Base-by-base conservation (phyloP, 176 grass and related monocot genomes). In the Bothriochloa decipiens region DNA sequence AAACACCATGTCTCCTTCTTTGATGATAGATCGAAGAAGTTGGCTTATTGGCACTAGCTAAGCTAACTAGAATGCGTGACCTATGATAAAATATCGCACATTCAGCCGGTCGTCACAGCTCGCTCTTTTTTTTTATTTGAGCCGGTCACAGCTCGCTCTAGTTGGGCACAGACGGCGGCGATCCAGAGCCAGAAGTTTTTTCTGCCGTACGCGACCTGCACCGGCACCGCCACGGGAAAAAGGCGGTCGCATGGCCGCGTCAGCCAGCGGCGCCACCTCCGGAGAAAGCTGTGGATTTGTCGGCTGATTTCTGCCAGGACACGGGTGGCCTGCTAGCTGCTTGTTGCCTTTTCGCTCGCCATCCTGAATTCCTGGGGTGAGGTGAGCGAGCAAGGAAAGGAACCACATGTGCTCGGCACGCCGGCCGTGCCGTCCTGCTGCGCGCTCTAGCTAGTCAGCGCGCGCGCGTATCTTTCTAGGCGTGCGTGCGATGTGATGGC, bases 401-500 rank as follows among this genome's bases (percentile, higher is more conserved):
- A 88, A 4, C 75, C 46, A 70, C 53, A 35, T 43, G 49, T 65
- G 23, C 25, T 20, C n/a, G 17, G 22, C 72, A 13, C 7, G 76
- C 26, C 46, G 61, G 7, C 18, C 72, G 11, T 7, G 77, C n/a
- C n/a, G n/a, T n/a, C n/a, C n/a, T n/a, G n/a, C n/a, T n/a, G n/a
- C n/a, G n/a, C n/a, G n/a, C n/a, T n/a, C n/a, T n/a, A n/a, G n/a
- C n/a, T n/a, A n/a, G 47, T 74, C 64, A 73, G 70, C 39, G 58
- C 37, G 3, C 7, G 36, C 5, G 27, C 72, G 71, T 77, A 72
- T 57, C 83, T 78, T 78, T 86, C 83, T 22, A 6, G 45, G 57
- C 20, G 73, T 43, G 83, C 65, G 88, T 86, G 84, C 53, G 73
- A 78, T 20, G 58, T 49, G 79, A 52, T 36, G 12, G 3, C 0